Evolutionary conservation across 352 stramenopile species (phyloP).

Genomic region (Phytopythium montanum): DNA sequence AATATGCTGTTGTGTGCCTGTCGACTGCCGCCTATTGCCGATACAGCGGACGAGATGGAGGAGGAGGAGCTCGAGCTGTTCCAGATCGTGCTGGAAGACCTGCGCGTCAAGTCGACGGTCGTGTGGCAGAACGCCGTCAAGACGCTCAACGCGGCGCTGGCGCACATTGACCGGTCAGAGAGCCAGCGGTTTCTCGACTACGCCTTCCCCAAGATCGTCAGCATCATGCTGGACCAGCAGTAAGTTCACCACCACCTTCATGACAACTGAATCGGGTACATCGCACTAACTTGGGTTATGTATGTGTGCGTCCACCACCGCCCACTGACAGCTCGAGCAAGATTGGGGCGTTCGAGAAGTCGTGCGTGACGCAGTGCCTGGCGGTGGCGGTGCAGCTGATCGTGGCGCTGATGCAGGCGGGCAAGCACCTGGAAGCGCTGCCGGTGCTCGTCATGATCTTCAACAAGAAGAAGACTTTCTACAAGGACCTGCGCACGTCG

Average conservation of each 20-base stretch:
- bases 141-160: conserved; percentile 69
- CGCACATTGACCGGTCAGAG: conserved; percentile 64
- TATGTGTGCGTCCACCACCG: background rate
- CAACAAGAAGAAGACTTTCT: conserved; percentile 90
- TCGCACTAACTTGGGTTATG: background rate
- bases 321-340: conserved; percentile 65
- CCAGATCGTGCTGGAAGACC: conserved; percentile 79
- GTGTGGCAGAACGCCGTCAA: conserved; percentile 89
- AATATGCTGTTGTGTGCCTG: background rate
- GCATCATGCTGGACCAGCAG: conserved; percentile 90
- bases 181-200: conserved; percentile 77
- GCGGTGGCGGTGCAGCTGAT: conserved; percentile 62
- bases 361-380: conserved; percentile 78
- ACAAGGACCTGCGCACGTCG: conserved; percentile 85
- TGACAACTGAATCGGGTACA: background rate
- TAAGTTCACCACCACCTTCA: conserved; percentile 28
- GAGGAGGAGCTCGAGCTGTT: conserved; percentile 84
- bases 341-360: conserved; percentile 84
- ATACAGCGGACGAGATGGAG: conserved; percentile 51
- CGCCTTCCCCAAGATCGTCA: conserved; percentile 77
- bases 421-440: conserved; percentile 58
- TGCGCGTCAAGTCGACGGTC: conserved; percentile 87
- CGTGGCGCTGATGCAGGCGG: conserved; percentile 67
- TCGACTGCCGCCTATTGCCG: background rate
- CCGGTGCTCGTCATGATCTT: conserved; percentile 80